Evolutionary conservation across 495 filamentous ascomycete species (phyloP), one percentile per base, ranked within the genome.

Genomic region (Daldinia childiae): DNA sequence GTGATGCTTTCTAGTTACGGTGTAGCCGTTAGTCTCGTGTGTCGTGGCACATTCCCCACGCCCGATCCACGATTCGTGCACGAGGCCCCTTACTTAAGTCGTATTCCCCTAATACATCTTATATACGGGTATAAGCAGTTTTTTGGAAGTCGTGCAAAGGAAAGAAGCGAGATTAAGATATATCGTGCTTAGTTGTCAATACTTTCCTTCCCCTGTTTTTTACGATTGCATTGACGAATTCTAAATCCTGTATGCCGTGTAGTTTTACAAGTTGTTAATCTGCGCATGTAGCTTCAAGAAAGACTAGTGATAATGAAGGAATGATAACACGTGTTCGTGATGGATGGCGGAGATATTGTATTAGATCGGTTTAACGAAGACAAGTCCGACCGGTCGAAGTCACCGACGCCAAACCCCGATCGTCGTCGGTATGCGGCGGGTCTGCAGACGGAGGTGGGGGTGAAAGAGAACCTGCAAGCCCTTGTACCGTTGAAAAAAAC

Each of bases 381-480:
- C 30, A 41, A 59, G 58, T 51, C 59, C 66, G 59, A 54, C 56
- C 61, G 61, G 56, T 60, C 34, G 26, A 64, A 14, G 60, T 64
- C 32, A 55, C 21, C 32, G 38, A 48, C 36, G 19, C 45, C 17
- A 15, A 34, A 51, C 38, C 19, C 58, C 58, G 51, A 57, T 57
- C 15, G 24, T 38, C 56, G 43, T 66, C 70, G 70, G 65, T 50
- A 19, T 62, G 56, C 65, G 70, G 65, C 45, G 11, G 45, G 39
- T 39, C 39, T 58, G 24, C 27, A 39, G 41, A 54, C 60, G 64
- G 70, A 65, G 70, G 55, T 32, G 29, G 14, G 15, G 34, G 26
- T 38, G 11, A 11, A 12, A 27, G 19, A 48, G 43, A 48, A 48
- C 43, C 19, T 48, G 9, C 19, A 21, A 48, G 43, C 0, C n/a